phyloP scores from a whole-genome alignment of 2,329 filamentous ascomycete species.

The Coleophoma eucalyptorum region DNA sequence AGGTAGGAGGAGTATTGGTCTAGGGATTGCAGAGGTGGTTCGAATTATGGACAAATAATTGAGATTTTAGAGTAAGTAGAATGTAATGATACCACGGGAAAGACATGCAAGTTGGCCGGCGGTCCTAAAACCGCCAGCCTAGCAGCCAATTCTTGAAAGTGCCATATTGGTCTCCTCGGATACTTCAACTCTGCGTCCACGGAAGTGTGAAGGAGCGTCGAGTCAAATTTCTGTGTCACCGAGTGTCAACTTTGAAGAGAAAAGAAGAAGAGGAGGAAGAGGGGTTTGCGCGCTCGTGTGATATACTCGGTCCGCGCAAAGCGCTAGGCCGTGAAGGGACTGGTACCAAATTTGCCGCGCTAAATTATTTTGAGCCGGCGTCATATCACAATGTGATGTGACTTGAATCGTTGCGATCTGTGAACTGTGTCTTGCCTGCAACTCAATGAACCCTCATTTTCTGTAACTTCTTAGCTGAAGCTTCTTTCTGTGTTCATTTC shows the following conservation, averaged over 20 bases:
- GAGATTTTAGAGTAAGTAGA: not conserved
- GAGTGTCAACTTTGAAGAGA: slow-evolving; percentile 51
- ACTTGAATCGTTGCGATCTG: not conserved
- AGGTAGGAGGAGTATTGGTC: not conserved
- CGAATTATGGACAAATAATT: slow-evolving; percentile 9
- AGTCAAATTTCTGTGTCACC: slow-evolving; percentile 54
- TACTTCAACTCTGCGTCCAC: slow-evolving; percentile 54
- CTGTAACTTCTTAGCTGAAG: slow-evolving; percentile 25
- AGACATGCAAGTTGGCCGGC: slow-evolving; percentile 20
- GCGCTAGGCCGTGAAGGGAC: not conserved
- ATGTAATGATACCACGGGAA: slow-evolving; percentile 29
- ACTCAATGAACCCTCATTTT: slow-evolving; percentile 5
- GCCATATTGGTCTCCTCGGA: slow-evolving; percentile 42
- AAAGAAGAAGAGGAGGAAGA: slow-evolving; percentile 27
- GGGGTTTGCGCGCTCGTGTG: not conserved
- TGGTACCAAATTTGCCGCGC: not conserved
- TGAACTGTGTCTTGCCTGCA: not conserved
- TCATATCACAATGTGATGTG: not conserved
- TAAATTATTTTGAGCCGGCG: slow-evolving; percentile 3
- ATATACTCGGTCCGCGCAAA: not conserved
- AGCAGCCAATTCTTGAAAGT: slow-evolving; percentile 29
- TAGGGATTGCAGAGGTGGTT: slow-evolving; percentile 7
- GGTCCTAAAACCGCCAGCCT: slow-evolving; percentile 22
- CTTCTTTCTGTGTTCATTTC: slow-evolving; percentile 9
- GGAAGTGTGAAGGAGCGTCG: slow-evolving; percentile 35